Percentiles rank a stretch among this genome's conserved stretches.
Evolutionary conservation across 2,329 filamentous ascomycete genomes (phyloP).

Genomic region (Fusarium sp.): DNA sequence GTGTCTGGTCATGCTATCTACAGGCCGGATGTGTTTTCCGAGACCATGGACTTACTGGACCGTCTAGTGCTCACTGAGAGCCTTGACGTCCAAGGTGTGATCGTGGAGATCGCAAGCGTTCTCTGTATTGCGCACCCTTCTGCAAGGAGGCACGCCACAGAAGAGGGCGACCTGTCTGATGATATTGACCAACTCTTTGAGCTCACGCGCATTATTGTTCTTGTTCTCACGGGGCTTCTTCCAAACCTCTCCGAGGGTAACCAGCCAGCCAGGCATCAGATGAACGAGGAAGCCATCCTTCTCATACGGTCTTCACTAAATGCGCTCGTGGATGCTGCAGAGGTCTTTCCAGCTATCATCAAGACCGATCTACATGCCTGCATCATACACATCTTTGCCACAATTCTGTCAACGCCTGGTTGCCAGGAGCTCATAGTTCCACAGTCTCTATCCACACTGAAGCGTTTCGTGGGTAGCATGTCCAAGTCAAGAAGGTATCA

Average conservation of each 20-base stretch:
- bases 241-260: constrained; percentile 81
- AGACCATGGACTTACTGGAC: constrained; percentile 96
- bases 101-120: constrained; percentile 92
- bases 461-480: constrained; percentile 87
- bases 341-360: constrained; percentile 96
- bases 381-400: constrained; percentile 96
- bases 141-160: constrained; percentile 68
- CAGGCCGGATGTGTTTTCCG: constrained; percentile 93
- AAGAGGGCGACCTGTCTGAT: constrained; percentile 87
- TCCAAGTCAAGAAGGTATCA: constrained; percentile 60
- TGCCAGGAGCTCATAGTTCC: constrained; percentile 93
- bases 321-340: constrained; percentile 91
- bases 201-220: constrained; percentile 92
- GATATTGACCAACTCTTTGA: constrained; percentile 99
- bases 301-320: constrained; percentile 85
- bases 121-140: constrained; percentile 93
- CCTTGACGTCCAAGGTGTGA: constrained; percentile 87
- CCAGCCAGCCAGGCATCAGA: constrained; percentile 76
- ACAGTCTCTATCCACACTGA: constrained; percentile 89
- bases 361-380: constrained; percentile 96
- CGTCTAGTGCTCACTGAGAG: constrained; percentile 92
- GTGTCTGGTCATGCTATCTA: constrained; percentile 98
- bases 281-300: constrained; percentile 87
- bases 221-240: constrained; percentile 88
- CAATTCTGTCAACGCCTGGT: constrained; percentile 83